Evolutionary conservation across 768 basidiomycete genomes (phyloP).

Genomic region (Mrakia gelida): DNA sequence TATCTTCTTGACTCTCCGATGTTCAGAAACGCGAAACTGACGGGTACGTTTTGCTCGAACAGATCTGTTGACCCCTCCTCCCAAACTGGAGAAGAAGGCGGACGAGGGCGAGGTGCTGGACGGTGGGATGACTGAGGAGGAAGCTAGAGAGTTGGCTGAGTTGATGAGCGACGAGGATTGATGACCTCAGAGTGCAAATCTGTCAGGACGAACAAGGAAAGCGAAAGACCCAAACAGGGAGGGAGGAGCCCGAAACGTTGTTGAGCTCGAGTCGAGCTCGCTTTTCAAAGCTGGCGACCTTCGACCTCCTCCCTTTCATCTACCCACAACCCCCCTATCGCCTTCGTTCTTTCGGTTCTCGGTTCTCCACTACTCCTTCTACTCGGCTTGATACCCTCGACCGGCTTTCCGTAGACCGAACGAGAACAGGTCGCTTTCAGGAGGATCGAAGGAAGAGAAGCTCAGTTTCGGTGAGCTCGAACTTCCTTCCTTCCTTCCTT

Average conservation of each 20-base stretch:
- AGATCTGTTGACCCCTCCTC: slow-evolving; percentile 38
- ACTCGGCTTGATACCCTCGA: no score
- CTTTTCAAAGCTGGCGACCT: no score
- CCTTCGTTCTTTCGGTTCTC: no score
- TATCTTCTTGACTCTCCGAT: not conserved
- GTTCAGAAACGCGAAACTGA: not conserved
- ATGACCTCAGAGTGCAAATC: not conserved
- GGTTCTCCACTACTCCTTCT: no score
- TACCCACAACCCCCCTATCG: no score
- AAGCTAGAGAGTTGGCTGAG: slow-evolving; percentile 82
- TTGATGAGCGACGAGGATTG: slow-evolving; percentile 52
- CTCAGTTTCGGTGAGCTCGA: not conserved
- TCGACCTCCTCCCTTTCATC: no score
- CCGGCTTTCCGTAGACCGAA: no score
- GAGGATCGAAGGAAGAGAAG: not conserved
- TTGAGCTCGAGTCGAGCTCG: no score
- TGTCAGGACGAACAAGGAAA: not conserved
- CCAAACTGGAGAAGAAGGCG: slow-evolving; percentile 36
- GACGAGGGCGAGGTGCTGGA: slow-evolving; percentile 38
- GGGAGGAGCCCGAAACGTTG: not conserved
- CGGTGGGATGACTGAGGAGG: slow-evolving; percentile 68
- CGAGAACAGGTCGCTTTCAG: not conserved
- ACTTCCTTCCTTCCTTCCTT: not conserved
- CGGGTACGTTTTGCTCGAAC: not conserved
- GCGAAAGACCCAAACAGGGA: not conserved